Percentiles rank a stretch among this genome's conserved stretches.
Evolutionary conservation across 768 basidiomycete genomes (phyloP).

Genomic region (Leccinum rimulosum): DNA sequence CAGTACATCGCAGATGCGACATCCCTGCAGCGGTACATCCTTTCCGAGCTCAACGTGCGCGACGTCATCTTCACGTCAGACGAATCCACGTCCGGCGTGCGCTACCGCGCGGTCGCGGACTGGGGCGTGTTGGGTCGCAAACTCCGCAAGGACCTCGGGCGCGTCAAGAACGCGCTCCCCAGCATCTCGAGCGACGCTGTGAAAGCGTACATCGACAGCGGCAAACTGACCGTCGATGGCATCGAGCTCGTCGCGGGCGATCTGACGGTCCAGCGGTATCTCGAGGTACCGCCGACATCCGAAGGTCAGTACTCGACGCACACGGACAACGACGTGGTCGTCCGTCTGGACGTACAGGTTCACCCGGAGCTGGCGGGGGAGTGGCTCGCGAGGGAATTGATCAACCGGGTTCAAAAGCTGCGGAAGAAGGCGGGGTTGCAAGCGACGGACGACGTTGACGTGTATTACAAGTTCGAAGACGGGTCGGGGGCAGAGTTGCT

Average conservation of each 20-base stretch:
- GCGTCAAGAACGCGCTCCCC: constrained; percentile 87
- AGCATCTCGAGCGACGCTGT: constrained; percentile 77
- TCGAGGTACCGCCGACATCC: constrained; percentile 65
- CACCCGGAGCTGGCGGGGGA: constrained; percentile 85
- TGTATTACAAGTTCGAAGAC: constrained; percentile 80
- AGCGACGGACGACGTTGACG: constrained; percentile 89
- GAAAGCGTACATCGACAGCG: constrained; percentile 70
- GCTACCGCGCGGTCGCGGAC: constrained; percentile 90
- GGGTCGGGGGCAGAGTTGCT: constrained; percentile 63
- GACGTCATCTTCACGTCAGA: constrained; percentile 87
- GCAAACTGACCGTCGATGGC: constrained; percentile 82
- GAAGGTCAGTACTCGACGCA: constrained; percentile 75
- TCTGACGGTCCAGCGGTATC: constrained; percentile 84
- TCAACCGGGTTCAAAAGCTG: constrained; percentile 91
- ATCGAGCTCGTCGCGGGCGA: constrained; percentile 91
- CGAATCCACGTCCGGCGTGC: constrained; percentile 81
- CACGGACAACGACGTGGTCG: constrained; percentile 92
- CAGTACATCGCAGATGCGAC: constrained; percentile 84
- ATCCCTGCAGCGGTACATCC: constrained; percentile 82
- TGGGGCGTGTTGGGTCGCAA: constrained; percentile 94
- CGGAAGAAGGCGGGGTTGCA: constrained; percentile 95
- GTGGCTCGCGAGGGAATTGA: constrained; percentile 86
- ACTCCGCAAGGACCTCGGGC: constrained; percentile 85
- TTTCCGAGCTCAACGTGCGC: constrained; percentile 94
- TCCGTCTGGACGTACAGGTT: constrained; percentile 85